Evolutionary conservation across 257 asterid species (phyloP), one percentile per base, ranked within the genome.

Genomic region (Thymus mandschuricus): DNA sequence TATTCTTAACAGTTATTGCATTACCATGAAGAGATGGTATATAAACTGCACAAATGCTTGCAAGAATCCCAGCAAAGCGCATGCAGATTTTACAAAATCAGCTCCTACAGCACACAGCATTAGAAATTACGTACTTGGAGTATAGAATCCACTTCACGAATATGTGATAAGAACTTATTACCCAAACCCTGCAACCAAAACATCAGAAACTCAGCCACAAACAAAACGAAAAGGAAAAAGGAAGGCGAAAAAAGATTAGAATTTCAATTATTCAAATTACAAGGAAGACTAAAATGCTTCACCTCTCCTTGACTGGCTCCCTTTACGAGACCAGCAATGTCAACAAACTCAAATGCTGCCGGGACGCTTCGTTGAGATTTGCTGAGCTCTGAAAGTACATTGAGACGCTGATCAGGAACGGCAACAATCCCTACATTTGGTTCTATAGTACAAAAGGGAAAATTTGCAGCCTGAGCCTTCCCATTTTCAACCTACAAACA

Each of bases 241-340:
- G 21, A 21, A 21, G 21, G 21, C 21, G 21, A 48, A 72, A 72
- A 49, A 78, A 68, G 40, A 43, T 27, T 2, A 75, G 66, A 28
- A 78, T 54, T 64, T 64, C 65, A 62, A 9, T 52, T 66, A 76
- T 68, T 43, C 60, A 55, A 60, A 60, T 68, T 34, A n/a, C 10
- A 70, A 76, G 76, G 50, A 27, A 21, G 40, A 67, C 40, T 64
- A 80, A 45, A 64, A 56, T 68, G 57, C 8, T 67, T 79, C 75
- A 94, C 99, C 99, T 94, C 99, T 75, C 97, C 99, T 85, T 88
- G 99, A 78, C 96, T 94, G 73, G 99, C 99, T 69, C 99, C 99
- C 85, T 91, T 94, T 56, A 94, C 97, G 61, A 94, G 97, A 40
- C 99, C 99, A 65, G 99, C 99, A 79, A 91, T 94, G 76, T 94